These are phyloP conservation scores for Lipomyces yamadae DNA, from an alignment of 805 yeast genomes.

Conservation along the genomic window DNA sequence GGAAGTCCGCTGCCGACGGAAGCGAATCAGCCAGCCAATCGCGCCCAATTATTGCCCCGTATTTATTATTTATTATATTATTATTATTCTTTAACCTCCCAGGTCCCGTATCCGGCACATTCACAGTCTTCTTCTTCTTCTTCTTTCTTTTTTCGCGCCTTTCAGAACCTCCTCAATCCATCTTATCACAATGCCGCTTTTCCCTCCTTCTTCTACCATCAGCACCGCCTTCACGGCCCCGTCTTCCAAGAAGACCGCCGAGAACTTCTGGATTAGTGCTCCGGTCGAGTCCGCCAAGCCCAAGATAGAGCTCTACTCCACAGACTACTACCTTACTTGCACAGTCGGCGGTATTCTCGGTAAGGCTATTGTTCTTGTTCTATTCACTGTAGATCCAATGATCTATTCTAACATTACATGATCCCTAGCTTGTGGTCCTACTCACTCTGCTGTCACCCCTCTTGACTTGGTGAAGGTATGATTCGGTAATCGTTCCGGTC, in stretches of 20 bases:
- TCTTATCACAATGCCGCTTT: slow-evolving; percentile 44
- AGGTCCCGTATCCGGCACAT: background rate
- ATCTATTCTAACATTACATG: background rate
- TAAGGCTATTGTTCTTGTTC: slow-evolving; percentile 24
- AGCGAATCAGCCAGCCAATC: too few relatives aligned
- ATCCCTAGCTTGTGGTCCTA: slow-evolving; percentile 87
- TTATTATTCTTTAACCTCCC: too few relatives aligned
- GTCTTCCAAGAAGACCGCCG: slow-evolving; percentile 34
- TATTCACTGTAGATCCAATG: slow-evolving; percentile 5
- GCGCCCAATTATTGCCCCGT: too few relatives aligned
- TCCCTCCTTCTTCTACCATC: slow-evolving; percentile 48
- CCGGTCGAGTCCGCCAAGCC: slow-evolving; percentile 36
- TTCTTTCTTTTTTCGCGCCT: background rate
- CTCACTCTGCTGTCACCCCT: slow-evolving; percentile 92
- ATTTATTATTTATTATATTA: too few relatives aligned
- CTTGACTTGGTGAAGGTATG: slow-evolving; percentile 77
- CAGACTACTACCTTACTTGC: slow-evolving; percentile 73
- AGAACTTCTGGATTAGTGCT: slow-evolving; percentile 43
- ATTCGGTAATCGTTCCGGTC: background rate
- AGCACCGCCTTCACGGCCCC: slow-evolving; percentile 49
- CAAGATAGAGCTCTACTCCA: slow-evolving; percentile 59
- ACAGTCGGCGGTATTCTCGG: slow-evolving; percentile 71
- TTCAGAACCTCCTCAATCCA: background rate
- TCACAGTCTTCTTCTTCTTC: background rate
- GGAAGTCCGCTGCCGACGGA: background rate